phyloP scores from a whole-genome alignment of 1,284 basidiomycete species.

The Schizophyllum commune region DNA sequence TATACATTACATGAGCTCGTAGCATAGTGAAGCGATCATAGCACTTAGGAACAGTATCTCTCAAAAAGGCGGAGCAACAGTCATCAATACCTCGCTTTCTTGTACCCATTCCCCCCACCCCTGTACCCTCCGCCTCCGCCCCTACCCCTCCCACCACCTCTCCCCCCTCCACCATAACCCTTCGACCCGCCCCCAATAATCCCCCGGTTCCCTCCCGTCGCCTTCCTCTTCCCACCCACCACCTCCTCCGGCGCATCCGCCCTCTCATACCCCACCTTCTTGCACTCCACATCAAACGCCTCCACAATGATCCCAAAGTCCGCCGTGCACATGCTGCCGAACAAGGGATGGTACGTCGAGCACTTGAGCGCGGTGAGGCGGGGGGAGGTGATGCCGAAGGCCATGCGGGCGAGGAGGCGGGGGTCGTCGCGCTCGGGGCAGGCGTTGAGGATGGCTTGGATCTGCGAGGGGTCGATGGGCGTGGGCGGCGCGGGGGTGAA shows the following conservation, averaged over 20 bases:
- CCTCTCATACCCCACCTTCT: slow-evolving; percentile 26
- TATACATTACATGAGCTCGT: too few relatives aligned
- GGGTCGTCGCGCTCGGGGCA: slow-evolving; percentile 44
- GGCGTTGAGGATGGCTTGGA: slow-evolving; percentile 31
- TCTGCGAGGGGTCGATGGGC: slow-evolving; percentile 22
- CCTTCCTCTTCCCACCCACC: too few relatives aligned
- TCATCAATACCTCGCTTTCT: too few relatives aligned
- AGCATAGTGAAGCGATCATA: too few relatives aligned
- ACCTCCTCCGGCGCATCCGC: not conserved
- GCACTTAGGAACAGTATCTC: too few relatives aligned
- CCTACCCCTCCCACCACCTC: too few relatives aligned
- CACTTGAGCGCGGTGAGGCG: slow-evolving; percentile 34
- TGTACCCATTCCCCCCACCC: too few relatives aligned
- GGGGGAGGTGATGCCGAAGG: slow-evolving; percentile 41
- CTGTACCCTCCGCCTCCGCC: too few relatives aligned
- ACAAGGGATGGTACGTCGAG: slow-evolving; percentile 30
- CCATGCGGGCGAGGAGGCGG: slow-evolving; percentile 40
- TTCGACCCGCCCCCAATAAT: too few relatives aligned
- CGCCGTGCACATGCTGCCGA: slow-evolving; percentile 33
- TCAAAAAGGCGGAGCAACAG: too few relatives aligned
- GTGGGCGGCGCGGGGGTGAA: slow-evolving; percentile 24
- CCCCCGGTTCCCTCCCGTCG: too few relatives aligned
- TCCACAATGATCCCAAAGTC: slow-evolving; percentile 26
- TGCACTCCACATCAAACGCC: slow-evolving; percentile 32
- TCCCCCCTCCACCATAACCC: too few relatives aligned